phyloP scores from a whole-genome alignment of 2,329 filamentous ascomycete genomes.

The Pestalotiopsis sp. region DNA sequence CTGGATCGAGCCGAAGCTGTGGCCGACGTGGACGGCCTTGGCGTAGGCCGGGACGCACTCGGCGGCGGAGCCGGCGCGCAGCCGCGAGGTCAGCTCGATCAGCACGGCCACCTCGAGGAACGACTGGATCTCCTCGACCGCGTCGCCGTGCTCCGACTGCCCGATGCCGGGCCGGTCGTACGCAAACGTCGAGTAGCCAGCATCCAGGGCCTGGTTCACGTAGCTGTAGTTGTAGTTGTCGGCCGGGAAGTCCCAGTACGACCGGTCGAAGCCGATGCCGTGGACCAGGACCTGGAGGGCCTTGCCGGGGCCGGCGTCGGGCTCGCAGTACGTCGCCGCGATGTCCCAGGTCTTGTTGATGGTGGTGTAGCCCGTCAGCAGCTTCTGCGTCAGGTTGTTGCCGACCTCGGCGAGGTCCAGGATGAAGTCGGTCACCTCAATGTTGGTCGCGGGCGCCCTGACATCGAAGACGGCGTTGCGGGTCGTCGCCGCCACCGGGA shows the following conservation, averaged over 20 bases:
- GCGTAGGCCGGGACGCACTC: slow-evolving; percentile 33
- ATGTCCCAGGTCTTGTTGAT: slow-evolving; percentile 59
- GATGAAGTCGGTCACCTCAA: slow-evolving; percentile 59
- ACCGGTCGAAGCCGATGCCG: slow-evolving; percentile 57
- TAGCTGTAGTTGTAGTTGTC: slow-evolving; percentile 66
- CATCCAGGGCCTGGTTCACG: slow-evolving; percentile 46
- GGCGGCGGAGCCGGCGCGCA: slow-evolving; percentile 48
- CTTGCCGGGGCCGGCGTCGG: slow-evolving; percentile 44
- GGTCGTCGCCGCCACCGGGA: slow-evolving; percentile 56
- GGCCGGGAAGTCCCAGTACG: slow-evolving; percentile 64
- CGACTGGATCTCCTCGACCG: slow-evolving; percentile 62
- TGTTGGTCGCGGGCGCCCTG: slow-evolving; percentile 46
- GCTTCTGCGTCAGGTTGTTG: slow-evolving; percentile 45
- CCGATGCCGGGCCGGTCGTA: slow-evolving; percentile 11
- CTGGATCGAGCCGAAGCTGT: slow-evolving; percentile 65
- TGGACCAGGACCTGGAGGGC: slow-evolving; percentile 53
- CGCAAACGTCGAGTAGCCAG: slow-evolving; percentile 9
- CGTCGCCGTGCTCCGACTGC: slow-evolving; percentile 21
- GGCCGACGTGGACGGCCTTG: slow-evolving; percentile 62
- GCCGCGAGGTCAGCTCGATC: slow-evolving; percentile 50
- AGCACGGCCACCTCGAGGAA: slow-evolving; percentile 62
- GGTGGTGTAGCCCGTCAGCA: slow-evolving; percentile 35
- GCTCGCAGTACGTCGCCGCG: slow-evolving; percentile 63
- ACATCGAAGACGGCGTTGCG: slow-evolving; percentile 57
- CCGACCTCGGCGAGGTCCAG: slow-evolving; percentile 50